Conservation (phyloP, 257 asterid genomes). For the Solanum infundibuliforme region DNA sequence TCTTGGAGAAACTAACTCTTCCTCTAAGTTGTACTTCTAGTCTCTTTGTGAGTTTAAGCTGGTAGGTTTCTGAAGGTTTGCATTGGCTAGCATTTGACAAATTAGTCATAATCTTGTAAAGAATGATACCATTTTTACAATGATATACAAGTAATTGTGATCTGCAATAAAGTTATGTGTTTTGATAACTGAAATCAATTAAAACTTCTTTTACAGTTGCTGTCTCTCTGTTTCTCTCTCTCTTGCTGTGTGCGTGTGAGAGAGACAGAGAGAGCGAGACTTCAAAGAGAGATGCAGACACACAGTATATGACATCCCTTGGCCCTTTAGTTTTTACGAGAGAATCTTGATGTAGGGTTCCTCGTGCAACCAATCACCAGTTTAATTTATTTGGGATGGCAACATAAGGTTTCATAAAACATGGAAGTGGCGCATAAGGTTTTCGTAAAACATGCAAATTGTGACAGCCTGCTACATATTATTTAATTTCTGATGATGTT, state of each 20-base stretch:
- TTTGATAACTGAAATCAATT: not conserved
- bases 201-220: not conserved
- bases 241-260: not conserved
- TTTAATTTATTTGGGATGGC: not conserved
- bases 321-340: not conserved
- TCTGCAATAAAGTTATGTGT: not conserved
- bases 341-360: not conserved
- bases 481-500: not conserved
- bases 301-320: not conserved
- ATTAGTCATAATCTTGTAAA: not conserved
- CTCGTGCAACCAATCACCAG: not conserved
- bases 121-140: not conserved
- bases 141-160: not conserved
- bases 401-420: not conserved
- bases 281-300: not conserved
- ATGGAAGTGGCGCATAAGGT: not conserved
- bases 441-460: not conserved
- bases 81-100: not conserved
- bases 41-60: not conserved
- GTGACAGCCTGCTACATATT: not conserved
- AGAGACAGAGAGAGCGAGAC: not conserved
- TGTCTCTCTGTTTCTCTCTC: not conserved
- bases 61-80: not conserved
- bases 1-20: not conserved
- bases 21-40: not conserved